phyloP scores from a whole-genome alignment of 129 eudicot species.

The Centaurea solstitialis region DNA sequence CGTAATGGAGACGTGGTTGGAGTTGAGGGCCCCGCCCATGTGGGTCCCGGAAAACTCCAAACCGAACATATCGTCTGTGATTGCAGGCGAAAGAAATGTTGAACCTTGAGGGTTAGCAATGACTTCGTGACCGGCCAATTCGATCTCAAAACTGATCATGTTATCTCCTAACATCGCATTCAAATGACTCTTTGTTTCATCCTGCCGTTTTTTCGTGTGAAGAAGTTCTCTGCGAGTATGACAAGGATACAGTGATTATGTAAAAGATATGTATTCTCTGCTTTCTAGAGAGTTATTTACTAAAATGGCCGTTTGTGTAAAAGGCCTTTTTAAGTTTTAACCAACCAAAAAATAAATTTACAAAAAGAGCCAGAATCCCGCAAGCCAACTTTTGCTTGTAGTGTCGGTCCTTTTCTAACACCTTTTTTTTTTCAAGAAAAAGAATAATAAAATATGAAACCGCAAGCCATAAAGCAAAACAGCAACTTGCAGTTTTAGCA shows the following conservation, averaged over 20 bases:
- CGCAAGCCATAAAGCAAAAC: too few species aligned
- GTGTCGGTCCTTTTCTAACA: too few species aligned
- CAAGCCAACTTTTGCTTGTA: too few species aligned
- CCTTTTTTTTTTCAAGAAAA: too few species aligned
- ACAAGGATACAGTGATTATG: not conserved
- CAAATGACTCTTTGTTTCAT: constrained; percentile 41
- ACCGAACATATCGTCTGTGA: constrained; percentile 34
- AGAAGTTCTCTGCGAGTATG: constrained; percentile 43
- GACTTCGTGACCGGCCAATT: constrained; percentile 40
- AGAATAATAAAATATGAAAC: too few species aligned
- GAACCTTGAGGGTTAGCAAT: constrained; percentile 37
- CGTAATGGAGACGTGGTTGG: constrained; percentile 29
- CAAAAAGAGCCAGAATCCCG: too few species aligned
- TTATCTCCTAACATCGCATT: constrained; percentile 37
- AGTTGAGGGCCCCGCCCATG: constrained; percentile 11
- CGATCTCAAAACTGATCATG: constrained; percentile 51
- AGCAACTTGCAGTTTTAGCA: too few species aligned
- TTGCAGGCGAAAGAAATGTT: constrained; percentile 46
- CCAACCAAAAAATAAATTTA: too few species aligned
- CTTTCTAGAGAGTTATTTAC: too few species aligned
- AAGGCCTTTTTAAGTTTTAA: too few species aligned
- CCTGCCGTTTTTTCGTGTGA: constrained; percentile 47
- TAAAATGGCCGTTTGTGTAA: too few species aligned
- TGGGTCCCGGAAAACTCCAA: constrained; percentile 25
- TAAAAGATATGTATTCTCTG: not conserved